A percentile compares a stretch with the other conserved stretches of the same genome.
Evolutionary conservation across 306 rosid genomes (phyloP).

Genomic region (Gillenia trifoliata): DNA sequence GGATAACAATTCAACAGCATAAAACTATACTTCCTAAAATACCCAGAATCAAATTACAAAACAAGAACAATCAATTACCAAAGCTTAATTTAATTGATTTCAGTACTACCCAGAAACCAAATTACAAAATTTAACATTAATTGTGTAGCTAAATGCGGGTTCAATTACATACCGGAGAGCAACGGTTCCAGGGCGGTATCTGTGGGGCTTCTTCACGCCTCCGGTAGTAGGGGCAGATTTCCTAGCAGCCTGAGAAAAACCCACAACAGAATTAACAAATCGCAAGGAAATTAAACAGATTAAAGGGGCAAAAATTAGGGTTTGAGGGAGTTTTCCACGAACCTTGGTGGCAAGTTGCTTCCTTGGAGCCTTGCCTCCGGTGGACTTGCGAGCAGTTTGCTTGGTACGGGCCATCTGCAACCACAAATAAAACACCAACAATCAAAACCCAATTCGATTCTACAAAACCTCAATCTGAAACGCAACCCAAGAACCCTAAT

Average conservation of each 20-base stretch:
- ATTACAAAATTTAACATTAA: neutral
- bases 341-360: slow-evolving; percentile 42
- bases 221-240: slow-evolving; percentile 49
- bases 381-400: slow-evolving; percentile 42
- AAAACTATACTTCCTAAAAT: neutral
- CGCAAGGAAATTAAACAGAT: no score
- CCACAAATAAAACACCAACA: neutral
- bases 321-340: neutral
- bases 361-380: slow-evolving; percentile 42
- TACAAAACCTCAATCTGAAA: neutral
- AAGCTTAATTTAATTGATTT: neutral
- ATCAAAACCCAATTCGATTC: neutral
- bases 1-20: neutral
- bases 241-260: slow-evolving; percentile 38
- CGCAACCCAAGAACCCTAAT: neutral
- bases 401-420: slow-evolving; percentile 44
- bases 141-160: neutral
- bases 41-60: neutral
- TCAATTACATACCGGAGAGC: slow-evolving; percentile 32
- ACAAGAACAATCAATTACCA: neutral
- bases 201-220: slow-evolving; percentile 52
- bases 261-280: neutral
- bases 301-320: neutral
- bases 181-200: slow-evolving; percentile 50
- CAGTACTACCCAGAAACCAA: neutral